Evolutionary conservation across 1,284 basidiomycete genomes (phyloP).

Genomic region (Vanrija sp.): DNA sequence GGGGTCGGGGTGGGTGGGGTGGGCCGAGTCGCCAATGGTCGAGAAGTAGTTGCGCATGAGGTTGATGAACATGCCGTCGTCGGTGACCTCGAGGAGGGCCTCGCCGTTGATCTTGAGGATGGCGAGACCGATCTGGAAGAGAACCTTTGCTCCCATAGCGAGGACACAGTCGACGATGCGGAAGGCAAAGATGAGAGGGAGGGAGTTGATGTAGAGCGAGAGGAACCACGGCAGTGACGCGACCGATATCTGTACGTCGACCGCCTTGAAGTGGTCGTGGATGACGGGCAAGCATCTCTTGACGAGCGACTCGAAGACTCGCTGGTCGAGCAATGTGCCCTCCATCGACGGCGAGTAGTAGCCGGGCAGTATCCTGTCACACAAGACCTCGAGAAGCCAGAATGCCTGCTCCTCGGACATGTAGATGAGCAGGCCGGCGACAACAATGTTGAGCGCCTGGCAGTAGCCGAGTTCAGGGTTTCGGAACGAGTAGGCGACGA

Average conservation of each 20-base stretch:
- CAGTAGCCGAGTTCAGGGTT: conserved; percentile 80
- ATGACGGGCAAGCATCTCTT: conserved; percentile 84
- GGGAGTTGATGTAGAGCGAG: conserved; percentile 93
- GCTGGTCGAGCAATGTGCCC: conserved; percentile 93
- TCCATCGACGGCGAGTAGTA: conserved; percentile 99
- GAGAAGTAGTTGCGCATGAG: conserved; percentile 93
- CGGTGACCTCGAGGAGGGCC: conserved; percentile 86
- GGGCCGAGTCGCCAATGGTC: conserved; percentile 88
- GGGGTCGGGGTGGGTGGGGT: conserved; percentile 83
- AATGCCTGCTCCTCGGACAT: conserved; percentile 99
- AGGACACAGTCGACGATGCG: conserved; percentile 98
- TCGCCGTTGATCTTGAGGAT: conserved; percentile 99
- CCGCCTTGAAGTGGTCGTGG: conserved; percentile 83
- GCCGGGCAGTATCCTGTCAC: conserved; percentile 89
- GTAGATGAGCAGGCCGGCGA: conserved; percentile 59
- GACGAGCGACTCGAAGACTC: conserved; percentile 97
- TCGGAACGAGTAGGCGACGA: conserved; percentile 95
- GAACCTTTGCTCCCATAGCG: conserved; percentile 96
- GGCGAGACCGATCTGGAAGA: conserved; percentile 78
- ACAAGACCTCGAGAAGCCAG: conserved; percentile 93
- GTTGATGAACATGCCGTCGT: conserved; percentile 95
- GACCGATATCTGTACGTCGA: conserved; percentile 95
- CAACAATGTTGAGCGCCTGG: conserved; percentile 88
- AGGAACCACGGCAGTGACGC: conserved; percentile 98
- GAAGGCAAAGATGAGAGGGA: conserved; percentile 99